A percentile compares a stretch with the other conserved stretches of the same genome.
Conservation (phyloP, 345 rosid species). For the Litchi chinensis region DNA sequence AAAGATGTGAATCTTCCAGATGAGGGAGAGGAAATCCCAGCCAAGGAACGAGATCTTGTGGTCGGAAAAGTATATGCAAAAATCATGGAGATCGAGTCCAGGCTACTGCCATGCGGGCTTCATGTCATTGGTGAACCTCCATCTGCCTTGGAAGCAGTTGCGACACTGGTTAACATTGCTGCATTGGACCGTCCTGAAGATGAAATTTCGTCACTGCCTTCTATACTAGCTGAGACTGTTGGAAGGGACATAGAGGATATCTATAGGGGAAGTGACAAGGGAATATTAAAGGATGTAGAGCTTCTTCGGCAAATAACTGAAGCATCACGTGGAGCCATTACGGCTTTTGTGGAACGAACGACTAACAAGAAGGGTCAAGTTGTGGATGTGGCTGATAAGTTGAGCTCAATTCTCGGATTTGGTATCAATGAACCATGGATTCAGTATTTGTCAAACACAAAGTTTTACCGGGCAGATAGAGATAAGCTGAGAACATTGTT, state of each 20-base stretch:
- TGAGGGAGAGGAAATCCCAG: conserved; percentile 71
- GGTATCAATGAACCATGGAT: conserved; percentile 98
- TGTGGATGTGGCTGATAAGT: conserved; percentile 75
- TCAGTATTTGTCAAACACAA: conserved; percentile 80
- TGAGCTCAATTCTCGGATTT: conserved; percentile 81
- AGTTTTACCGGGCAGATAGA: conserved; percentile 89
- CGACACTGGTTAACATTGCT: conserved; percentile 93
- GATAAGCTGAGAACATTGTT: conserved; percentile 77
- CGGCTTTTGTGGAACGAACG: conserved; percentile 74
- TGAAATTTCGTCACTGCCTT: conserved; percentile 67
- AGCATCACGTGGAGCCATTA: conserved; percentile 86
- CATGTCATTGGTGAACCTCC: conserved; percentile 99
- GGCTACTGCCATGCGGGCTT: conserved; percentile 95
- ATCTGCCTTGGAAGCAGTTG: conserved; percentile 95
- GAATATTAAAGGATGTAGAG: conserved; percentile 91
- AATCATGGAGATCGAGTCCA: conserved; percentile 98
- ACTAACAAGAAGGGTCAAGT: conserved; percentile 92
- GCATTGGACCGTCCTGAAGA: conserved; percentile 93
- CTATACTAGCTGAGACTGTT: conserved; percentile 75
- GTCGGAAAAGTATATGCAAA: conserved; percentile 96
- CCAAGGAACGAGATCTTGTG: conserved; percentile 78
- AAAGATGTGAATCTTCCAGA: conserved; percentile 91
- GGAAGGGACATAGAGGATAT: conserved; percentile 87
- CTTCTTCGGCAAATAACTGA: conserved; percentile 93
- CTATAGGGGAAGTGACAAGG: conserved; percentile 85